Percentiles rank a stretch among this genome's conserved stretches.
These are phyloP conservation scores for Haberlea rhodopensis DNA, from an alignment of 257 asterid genomes.

Conservation along the genomic window DNA sequence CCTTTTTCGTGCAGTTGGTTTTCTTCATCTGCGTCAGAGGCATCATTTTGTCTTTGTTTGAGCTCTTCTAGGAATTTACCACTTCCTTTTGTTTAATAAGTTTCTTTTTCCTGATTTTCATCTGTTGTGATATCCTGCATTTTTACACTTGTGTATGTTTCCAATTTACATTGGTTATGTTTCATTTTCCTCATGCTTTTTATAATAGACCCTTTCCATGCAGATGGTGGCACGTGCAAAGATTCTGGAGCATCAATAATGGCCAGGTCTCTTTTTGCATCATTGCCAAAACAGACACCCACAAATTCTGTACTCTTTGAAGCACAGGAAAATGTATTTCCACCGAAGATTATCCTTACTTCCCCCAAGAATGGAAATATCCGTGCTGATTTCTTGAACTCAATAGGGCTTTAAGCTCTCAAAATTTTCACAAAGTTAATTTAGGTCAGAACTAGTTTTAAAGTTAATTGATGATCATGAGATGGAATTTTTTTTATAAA, in stretches of 20 bases:
- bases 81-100: conserved; percentile 11
- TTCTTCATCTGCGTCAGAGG: conserved; percentile 15
- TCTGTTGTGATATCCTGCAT: conserved; percentile 18
- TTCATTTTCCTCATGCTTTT: conserved; percentile 38
- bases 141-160: conserved; percentile 19
- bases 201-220: conserved; percentile 80
- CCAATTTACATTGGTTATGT: conserved; percentile 32
- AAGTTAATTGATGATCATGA: conserved; percentile 13
- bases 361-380: conserved; percentile 51
- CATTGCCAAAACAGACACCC: conserved; percentile 58
- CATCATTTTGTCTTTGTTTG: background rate
- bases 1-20: background rate
- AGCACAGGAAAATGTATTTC: conserved; percentile 46
- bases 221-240: conserved; percentile 88
- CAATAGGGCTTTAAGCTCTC: conserved; percentile 60
- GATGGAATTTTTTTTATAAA: background rate
- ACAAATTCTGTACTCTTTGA: conserved; percentile 46
- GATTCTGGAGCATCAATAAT: conserved; percentile 82
- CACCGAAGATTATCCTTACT: conserved; percentile 52
- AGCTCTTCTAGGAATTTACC: conserved; percentile 12
- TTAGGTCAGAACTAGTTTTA: conserved; percentile 65
- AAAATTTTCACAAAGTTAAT: conserved; percentile 55
- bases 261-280: conserved; percentile 97
- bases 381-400: conserved; percentile 58
- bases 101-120: conserved; percentile 5